A percentile compares a stretch with the other conserved stretches of the same genome.
phyloP scores from a whole-genome alignment of 345 rosid genomes.

The Reutealis trisperma region DNA sequence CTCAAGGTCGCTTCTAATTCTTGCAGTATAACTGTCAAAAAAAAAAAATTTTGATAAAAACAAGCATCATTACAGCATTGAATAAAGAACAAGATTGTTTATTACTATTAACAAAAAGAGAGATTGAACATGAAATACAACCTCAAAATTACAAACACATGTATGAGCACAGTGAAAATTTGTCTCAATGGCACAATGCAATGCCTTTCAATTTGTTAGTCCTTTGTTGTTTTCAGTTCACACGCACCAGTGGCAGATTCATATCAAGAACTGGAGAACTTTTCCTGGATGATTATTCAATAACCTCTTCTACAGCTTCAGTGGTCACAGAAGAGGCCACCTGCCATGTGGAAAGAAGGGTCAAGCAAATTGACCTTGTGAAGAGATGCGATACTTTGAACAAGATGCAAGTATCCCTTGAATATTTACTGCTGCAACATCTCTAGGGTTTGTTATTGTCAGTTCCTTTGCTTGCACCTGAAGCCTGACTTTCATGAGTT shows the following conservation, averaged over 20 bases:
- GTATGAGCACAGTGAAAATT: slow-evolving; percentile 6
- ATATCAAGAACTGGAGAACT: slow-evolving; percentile 1
- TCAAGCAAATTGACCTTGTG: slow-evolving; percentile 8
- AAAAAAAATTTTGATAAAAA: no score
- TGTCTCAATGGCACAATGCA: slow-evolving; percentile 11
- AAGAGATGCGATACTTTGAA: neutral
- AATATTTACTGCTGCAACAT: slow-evolving; percentile 18
- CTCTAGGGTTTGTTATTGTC: slow-evolving; percentile 34
- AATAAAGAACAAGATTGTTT: slow-evolving; percentile 8
- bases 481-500: slow-evolving; percentile 31
- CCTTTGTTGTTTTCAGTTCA: slow-evolving; percentile 6
- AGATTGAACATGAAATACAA: slow-evolving; percentile 11
- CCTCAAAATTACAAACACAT: slow-evolving; percentile 13
- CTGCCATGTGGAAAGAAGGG: neutral
- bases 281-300: neutral
- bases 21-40: no score
- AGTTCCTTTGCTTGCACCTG: slow-evolving; percentile 21
- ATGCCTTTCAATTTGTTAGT: slow-evolving; percentile 12
- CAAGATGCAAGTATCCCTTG: neutral
- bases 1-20: no score
- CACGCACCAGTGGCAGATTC: slow-evolving; percentile 9
- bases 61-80: slow-evolving; percentile 1
- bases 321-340: neutral
- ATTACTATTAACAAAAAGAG: neutral
- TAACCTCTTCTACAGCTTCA: neutral